Conservation (phyloP, 768 basidiomycete genomes). For the Pisolithus sp. region DNA sequence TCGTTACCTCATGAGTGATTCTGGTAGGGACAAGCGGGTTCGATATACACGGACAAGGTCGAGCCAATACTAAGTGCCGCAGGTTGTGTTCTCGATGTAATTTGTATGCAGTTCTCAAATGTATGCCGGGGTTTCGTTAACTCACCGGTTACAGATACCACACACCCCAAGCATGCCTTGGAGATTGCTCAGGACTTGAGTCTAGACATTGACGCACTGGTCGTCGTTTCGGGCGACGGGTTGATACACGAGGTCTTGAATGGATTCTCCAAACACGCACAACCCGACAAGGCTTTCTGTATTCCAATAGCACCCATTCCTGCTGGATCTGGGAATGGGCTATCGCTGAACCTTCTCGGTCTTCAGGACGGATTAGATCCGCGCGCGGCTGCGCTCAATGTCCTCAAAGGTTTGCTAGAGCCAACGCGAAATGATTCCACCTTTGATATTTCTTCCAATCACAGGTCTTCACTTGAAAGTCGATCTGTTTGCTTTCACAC, state of each 20-base stretch:
- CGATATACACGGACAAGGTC: constrained; percentile 49
- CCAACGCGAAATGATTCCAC: background rate
- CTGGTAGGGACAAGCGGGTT: constrained; percentile 52
- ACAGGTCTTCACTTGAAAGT: constrained; percentile 66
- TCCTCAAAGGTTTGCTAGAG: constrained; percentile 58
- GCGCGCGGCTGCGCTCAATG: constrained; percentile 67
- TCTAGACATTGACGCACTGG: constrained; percentile 63
- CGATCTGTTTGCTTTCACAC: constrained; percentile 73
- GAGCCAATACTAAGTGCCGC: constrained; percentile 71
- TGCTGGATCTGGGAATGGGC: constrained; percentile 76
- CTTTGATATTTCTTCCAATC: background rate
- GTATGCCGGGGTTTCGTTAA: background rate
- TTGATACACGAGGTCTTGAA: constrained; percentile 80
- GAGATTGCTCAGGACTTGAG: constrained; percentile 54
- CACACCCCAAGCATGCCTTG: constrained; percentile 54
- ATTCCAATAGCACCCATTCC: constrained; percentile 76
- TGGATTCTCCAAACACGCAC: constrained; percentile 63
- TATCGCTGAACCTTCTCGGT: constrained; percentile 69
- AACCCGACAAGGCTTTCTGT: constrained; percentile 53
- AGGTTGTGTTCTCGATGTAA: constrained; percentile 53
- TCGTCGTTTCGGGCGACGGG: constrained; percentile 79
- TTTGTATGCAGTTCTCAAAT: constrained; percentile 39
- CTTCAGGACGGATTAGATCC: constrained; percentile 63
- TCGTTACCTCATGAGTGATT: background rate
- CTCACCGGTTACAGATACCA: constrained; percentile 45